phyloP scores from a whole-genome alignment of 805 yeast genomes.

The Nakazawaea sp. region DNA sequence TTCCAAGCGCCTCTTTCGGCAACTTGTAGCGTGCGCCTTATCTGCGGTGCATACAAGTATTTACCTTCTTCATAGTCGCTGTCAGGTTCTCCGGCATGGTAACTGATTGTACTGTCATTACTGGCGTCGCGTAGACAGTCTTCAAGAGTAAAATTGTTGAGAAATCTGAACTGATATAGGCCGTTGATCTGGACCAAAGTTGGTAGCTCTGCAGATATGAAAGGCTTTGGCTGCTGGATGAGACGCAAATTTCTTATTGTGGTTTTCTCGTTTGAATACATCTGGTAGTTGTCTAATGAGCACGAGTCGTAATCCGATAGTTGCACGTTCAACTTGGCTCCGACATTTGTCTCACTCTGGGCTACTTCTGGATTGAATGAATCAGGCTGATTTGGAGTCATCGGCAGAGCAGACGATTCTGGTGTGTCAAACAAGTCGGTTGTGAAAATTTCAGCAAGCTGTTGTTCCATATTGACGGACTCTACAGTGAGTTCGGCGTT shows the following conservation, averaged over 20 bases:
- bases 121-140: conserved; percentile 1
- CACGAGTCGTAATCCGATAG: too few species aligned
- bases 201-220: background rate
- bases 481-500: too few species aligned
- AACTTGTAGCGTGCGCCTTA: background rate
- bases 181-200: background rate
- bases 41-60: conserved; percentile 2
- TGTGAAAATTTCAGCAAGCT: too few species aligned
- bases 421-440: too few species aligned
- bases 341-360: too few species aligned
- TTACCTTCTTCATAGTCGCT: background rate
- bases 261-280: background rate
- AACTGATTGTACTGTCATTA: too few species aligned
- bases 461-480: too few species aligned
- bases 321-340: too few species aligned
- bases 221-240: background rate
- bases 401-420: too few species aligned
- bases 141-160: conserved; percentile 1
- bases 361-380: too few species aligned
- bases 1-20: background rate
- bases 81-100: background rate
- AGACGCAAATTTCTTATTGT: background rate
- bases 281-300: too few species aligned
- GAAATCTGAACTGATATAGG: background rate
- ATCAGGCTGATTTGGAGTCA: too few species aligned